Base-by-base conservation (phyloP, 345 rosid genomes). In the Angophora floribunda region DNA sequence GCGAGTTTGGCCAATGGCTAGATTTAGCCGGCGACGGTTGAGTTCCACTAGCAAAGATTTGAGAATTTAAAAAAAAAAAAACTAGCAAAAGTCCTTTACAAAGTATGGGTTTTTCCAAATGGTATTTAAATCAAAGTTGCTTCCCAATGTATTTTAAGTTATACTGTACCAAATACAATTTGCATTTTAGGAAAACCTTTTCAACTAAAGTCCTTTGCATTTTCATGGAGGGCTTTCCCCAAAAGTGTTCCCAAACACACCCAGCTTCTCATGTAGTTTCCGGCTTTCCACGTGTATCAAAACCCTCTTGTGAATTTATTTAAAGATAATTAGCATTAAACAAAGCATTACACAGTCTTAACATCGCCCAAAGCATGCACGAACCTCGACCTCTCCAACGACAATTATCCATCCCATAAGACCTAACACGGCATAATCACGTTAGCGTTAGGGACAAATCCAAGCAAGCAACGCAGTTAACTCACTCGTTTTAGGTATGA, bases 21-120 rank as follows among this genome's bases (percentile, higher is more conserved):
- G 61, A 55, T 55, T 1, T 55, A 2, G 61, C 1, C 0, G 1
- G 24, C 0, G 13, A 1, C 24, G 12, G 61, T 12, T 22, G 1
- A 55, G 28, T 55, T 21, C 61, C 61, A 55, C 0, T 0, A 0
- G 61, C 6, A 9, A 22, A 55, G 28, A 28, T 55, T 1, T 55
- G 4, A 55, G 61, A 22, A 55, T 55, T 7, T 2, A 52, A 16
- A 52, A 51, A 51, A 13, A 52, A 52, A 15, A 1, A 6, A 53
- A 47, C 6, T 47, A 7, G 59, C 11, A 21, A 21, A 55, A 55
- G 28, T 4, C 28, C 2, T 55, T 55, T 55, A 55, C 13, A 55
- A 51, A 51, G 13, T 51, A 6, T 51, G 52, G 1, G 13, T 51
- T 51, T 51, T 51, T 16, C 1, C 17, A 1, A 55, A 9, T 55